Evolutionary conservation across 116 monocot genomes (phyloP), one percentile per base, ranked within the genome.

Genomic region (Phalaenopsis hybrid): DNA sequence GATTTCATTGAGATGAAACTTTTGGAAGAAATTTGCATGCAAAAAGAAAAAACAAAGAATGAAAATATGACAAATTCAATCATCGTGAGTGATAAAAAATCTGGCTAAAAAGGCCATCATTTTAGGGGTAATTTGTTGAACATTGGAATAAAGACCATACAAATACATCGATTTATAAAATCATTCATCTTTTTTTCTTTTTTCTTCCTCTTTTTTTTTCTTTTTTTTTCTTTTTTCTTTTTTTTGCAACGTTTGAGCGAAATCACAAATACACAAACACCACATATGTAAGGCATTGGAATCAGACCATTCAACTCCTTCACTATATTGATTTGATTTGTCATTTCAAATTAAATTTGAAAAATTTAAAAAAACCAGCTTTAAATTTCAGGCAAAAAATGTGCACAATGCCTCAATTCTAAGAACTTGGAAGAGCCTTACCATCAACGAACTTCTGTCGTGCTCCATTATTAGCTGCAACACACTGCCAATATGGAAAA

Each of bases 391-490:
- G 11, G 49, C 49, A 8, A 61, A 61, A 61, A 20, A 6, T 20
- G 4, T 6, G 16, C 12, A 59, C 17, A 16, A 20, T 17, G 20
- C 17, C 17, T 20, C 61, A 61, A 21, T 61, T 6, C 61, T 61
- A 21, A 20, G 61, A 69, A 69, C 69, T 69, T 10, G 69, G 69
- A 44, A 28, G 28, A 74, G 44, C 46, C 82, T 86, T 78, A 88
- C 91, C 77, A 44, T 85, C 67, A 51, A 91, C 74, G 77, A 91
- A 91, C 49, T 85, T 83, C 59, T 79, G 83, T 63, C 88, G 83
- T 23, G 85, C 85, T 76, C 88, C 91, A 23, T 59, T 75, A 77
- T 91, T 91, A 37, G 88, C 88, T 18, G 91, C 91, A 49, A 88
- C 51, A 41, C 80, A 77, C 91, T 91, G 87, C 72, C 65, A 79